These are phyloP conservation scores for Leersia perrieri DNA, from an alignment of 176 grass and related monocot genomes.

Conservation along the genomic window DNA sequence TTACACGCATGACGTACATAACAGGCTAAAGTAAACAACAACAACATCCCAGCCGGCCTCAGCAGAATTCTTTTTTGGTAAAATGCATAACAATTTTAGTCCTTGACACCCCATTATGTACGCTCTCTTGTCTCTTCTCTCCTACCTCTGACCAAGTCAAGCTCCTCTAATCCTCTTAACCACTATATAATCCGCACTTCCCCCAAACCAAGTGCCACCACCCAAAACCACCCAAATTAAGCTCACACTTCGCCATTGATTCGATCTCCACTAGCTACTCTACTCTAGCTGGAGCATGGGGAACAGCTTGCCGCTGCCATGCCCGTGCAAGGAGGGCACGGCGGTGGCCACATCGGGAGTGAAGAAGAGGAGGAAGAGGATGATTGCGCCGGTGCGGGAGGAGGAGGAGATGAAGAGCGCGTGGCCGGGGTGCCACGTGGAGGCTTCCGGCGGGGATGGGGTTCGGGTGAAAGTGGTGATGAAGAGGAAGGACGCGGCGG, in stretches of 20 bases:
- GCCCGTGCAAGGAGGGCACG: neutral
- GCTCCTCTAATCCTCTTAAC: neutral
- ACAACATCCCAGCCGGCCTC: no score
- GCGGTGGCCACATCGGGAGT: neutral
- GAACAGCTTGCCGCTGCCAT: slow-evolving; percentile 33
- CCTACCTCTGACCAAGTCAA: neutral
- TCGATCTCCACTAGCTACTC: neutral
- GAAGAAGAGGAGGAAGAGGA: neutral
- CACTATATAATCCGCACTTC: neutral
- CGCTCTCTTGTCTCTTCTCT: neutral
- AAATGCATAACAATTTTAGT: neutral
- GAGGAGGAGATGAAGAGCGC: neutral
- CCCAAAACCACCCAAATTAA: no score
- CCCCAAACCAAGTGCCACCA: neutral
- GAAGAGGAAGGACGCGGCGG: slow-evolving; percentile 46
- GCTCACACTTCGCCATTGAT: neutral
- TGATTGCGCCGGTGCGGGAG: no score
- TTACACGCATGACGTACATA: neutral
- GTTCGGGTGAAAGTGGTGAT: slow-evolving; percentile 55
- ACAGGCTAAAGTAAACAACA: neutral
- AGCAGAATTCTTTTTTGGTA: neutral
- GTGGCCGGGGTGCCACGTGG: slow-evolving; percentile 22
- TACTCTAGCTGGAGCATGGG: slow-evolving; percentile 28
- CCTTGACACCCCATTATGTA: neutral
- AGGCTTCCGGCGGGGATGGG: neutral